Evolutionary conservation across 352 stramenopile species (phyloP), one percentile per base, ranked within the genome.

Genomic region (Elongisporangium undulatum): DNA sequence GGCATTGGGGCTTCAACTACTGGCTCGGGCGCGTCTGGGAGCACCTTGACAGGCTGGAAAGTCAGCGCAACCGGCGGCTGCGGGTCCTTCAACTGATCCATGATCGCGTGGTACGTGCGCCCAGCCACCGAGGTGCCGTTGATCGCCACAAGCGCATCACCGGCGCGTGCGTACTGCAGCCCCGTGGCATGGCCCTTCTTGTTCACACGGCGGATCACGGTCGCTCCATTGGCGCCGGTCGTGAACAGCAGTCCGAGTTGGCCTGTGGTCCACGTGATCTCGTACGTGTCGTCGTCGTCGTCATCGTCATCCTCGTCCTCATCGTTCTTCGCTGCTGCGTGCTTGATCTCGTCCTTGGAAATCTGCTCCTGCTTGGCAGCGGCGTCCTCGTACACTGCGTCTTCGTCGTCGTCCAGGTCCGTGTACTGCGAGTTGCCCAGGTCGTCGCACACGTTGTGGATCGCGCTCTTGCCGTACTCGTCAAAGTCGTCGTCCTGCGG

Each of bases 201-300:
- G 66, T 85, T 92, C 17, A 93, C 81, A 13, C 82, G 74, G 48
- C 84, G 79, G 53, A 93, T 93, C 17, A 90, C 66, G 4, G 82
- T 75, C 45, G 79, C 63, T 3, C 76, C 81, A 21, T 65, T 69
- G 0, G 71, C 66, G 34, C 76, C 77, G 12, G 68, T 74, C 58
- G 90, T 91, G 71, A 93, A 93, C 2, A 93, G 71, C 15, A 93
- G 64, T 0, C 84, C 84, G 2, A 93, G 69, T 51, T 83, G 79
- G 0, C 84, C 84, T 53, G 72, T 69, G 45, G 75, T 67, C 84
- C 84, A 93, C 49, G 68, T 82, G 48, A 93, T 82, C 50, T 81
- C 75, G 62, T 93, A 93, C 38, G 62, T 66, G 41, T 90, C 78
- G 23, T 91, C 83, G 2, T 89, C 78, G 2, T 87, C 80, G 1